Evolutionary conservation across 2,329 filamentous ascomycete genomes (phyloP).

Genomic region (Dactylellina cionopaga): DNA sequence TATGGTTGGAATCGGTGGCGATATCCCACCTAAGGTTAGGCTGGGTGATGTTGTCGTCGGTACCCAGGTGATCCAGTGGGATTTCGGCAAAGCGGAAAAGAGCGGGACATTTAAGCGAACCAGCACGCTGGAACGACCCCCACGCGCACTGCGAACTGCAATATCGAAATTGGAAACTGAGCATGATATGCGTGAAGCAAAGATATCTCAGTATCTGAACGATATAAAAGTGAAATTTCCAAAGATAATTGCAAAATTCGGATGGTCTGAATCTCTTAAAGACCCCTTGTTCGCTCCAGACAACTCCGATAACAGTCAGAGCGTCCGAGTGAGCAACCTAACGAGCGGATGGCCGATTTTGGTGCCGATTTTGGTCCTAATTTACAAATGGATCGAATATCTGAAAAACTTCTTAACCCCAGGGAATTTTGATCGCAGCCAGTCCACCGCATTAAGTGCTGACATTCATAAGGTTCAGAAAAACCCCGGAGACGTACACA

Average conservation of each 20-base stretch:
- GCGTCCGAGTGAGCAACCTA: background rate
- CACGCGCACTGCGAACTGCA: background rate
- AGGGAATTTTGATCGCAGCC: no score
- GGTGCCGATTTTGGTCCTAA: background rate
- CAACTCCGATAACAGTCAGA: background rate
- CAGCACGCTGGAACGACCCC: background rate
- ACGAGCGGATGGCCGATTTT: background rate
- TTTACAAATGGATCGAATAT: background rate
- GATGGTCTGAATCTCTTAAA: background rate
- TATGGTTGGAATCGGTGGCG: conserved; percentile 26
- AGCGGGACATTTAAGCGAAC: background rate
- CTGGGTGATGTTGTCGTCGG: conserved; percentile 22
- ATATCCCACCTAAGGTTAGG: conserved; percentile 7
- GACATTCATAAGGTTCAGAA: no score
- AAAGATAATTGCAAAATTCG: background rate
- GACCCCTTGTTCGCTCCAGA: background rate
- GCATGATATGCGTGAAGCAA: background rate
- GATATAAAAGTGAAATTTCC: background rate
- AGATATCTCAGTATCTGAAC: background rate
- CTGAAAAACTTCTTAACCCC: background rate
- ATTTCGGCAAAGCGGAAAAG: conserved; percentile 1
- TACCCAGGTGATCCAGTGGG: conserved; percentile 7
- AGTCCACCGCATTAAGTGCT: no score
- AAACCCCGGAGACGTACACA: background rate
- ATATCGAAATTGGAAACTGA: background rate